phyloP scores from a whole-genome alignment of 2,329 filamentous ascomycete genomes.

The Hypocrella siamensis region DNA sequence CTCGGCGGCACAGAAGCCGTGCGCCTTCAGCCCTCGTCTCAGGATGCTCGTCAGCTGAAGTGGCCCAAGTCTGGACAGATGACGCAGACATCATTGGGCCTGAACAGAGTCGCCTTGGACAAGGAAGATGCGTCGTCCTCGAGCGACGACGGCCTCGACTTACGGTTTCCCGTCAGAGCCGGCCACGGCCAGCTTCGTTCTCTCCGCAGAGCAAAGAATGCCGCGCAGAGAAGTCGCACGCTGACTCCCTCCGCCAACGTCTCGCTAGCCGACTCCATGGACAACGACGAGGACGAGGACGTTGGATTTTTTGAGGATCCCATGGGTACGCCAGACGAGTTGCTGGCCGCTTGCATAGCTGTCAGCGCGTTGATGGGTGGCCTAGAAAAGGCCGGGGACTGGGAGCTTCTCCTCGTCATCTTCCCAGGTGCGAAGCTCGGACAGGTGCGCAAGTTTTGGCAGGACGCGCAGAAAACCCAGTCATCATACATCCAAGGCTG shows the following conservation, averaged over 20 bases:
- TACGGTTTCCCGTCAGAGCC: no score
- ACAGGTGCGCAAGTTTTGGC: slow-evolving; percentile 40
- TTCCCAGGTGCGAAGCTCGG: slow-evolving; percentile 38
- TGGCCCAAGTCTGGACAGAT: slow-evolving; percentile 14
- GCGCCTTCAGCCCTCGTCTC: no score
- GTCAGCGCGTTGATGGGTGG: slow-evolving; percentile 44
- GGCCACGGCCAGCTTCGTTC: no score
- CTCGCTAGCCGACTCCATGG: neutral
- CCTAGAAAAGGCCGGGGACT: slow-evolving; percentile 42
- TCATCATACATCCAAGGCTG: slow-evolving; percentile 34
- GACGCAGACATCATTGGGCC: slow-evolving; percentile 4
- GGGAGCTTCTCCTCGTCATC: slow-evolving; percentile 39
- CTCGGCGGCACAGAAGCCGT: slow-evolving; percentile 10
- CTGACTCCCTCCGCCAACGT: slow-evolving; percentile 13
- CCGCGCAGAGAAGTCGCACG: slow-evolving; percentile 12
- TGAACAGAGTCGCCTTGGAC: neutral
- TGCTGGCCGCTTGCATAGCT: slow-evolving; percentile 42
- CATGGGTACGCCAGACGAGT: slow-evolving; percentile 11
- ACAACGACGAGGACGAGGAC: slow-evolving; percentile 1
- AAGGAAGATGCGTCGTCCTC: slow-evolving; percentile 4
- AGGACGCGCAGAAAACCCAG: slow-evolving; percentile 31
- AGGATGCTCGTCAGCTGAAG: no score
- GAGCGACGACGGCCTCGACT: slow-evolving; percentile 6
- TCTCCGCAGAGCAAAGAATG: slow-evolving; percentile 4
- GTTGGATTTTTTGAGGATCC: slow-evolving; percentile 1